Percentiles rank a stretch among this genome's conserved stretches.
phyloP scores from a whole-genome alignment of 2,329 filamentous ascomycete species.

The Sarocladium brachiariae region DNA sequence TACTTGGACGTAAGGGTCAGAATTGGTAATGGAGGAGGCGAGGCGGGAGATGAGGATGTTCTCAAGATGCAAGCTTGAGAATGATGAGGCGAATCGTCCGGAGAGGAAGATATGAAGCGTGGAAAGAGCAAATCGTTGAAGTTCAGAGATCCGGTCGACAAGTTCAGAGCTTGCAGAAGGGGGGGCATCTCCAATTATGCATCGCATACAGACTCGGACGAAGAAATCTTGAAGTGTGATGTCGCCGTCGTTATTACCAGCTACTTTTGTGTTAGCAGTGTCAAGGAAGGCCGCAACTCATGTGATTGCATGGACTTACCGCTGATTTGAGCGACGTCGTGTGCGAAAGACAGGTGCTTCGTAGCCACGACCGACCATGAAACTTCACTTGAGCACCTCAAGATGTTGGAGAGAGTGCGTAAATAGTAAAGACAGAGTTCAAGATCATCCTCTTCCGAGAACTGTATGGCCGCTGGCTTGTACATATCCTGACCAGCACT shows the following conservation, averaged over 20 bases:
- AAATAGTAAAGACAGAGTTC: constrained; percentile 75
- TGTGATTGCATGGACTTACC: constrained; percentile 37
- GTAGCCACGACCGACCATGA: constrained; percentile 66
- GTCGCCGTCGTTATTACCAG: constrained; percentile 44
- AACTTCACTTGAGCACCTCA: constrained; percentile 58
- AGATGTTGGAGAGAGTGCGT: constrained; percentile 63
- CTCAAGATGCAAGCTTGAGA: constrained; percentile 63
- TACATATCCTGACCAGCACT: constrained; percentile 11
- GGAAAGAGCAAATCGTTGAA: constrained; percentile 65
- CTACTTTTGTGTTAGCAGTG: constrained; percentile 27
- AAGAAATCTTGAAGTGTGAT: constrained; percentile 62
- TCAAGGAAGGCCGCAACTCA: not conserved
- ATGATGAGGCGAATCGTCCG: constrained; percentile 51
- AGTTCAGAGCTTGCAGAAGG: constrained; percentile 19
- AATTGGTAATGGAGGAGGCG: constrained; percentile 48
- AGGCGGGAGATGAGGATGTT: constrained; percentile 63
- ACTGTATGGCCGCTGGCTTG: constrained; percentile 14
- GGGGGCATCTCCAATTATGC: constrained; percentile 34
- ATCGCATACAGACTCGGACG: constrained; percentile 57
- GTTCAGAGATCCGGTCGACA: constrained; percentile 47
- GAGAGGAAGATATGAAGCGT: constrained; percentile 64
- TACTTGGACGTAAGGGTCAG: constrained; percentile 67
- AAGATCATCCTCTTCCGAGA: constrained; percentile 58
- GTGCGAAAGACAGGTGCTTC: constrained; percentile 34
- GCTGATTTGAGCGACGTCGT: constrained; percentile 27